Evolutionary conservation across 2,329 filamentous ascomycete species (phyloP), one percentile per base, ranked within the genome.

Genomic region (Furcasterigmium sp.): DNA sequence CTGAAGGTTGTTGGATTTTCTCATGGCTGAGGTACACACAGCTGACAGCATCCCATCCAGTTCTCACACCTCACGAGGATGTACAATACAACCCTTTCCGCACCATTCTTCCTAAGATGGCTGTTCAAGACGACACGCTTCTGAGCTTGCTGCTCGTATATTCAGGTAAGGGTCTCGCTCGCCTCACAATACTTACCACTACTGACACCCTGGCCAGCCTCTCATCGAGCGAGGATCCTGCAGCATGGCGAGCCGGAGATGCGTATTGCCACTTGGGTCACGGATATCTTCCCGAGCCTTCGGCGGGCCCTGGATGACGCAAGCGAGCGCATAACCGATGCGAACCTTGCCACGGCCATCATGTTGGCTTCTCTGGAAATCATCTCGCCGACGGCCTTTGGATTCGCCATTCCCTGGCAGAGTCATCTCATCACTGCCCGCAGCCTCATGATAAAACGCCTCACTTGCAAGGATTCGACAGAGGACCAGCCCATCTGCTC

Each of bases 331-430:
- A 80, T 89, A 10, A 84, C 85, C 1, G 82, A 89, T 51, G 78
- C 80, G 14, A 87, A 85, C 43, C 71, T 94, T 3, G 87, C 87
- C 1, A 88, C 87, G 0, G 85, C 87, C 8, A 90, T 94, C 49
- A 90, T 93, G 85, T 75, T 94, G 37, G 80, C 87, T 1, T 91
- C 87, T 2, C 70, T 93, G 17, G 87, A 93, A 56, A 91, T 93
- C 44, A 83, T 93, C 39, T 89, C 85, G 0, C 88, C 88, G 0
- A 84, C 83, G 44, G 85, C 85, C 0, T 91, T 93, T 56, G 87
- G 85, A 42, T 82, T 87, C n/a, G 74, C 80, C 1, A 85, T 91
- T 42, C 76, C 85, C 1, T 94, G 88, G 88, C 86, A 90, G 57
- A 78, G 76, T 41, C 87, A 94, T 60, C 73, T 94, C 2, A 79